Evolutionary conservation across 164 flowering plant genomes (phyloP).

Genomic region (Vitis labrusca): DNA sequence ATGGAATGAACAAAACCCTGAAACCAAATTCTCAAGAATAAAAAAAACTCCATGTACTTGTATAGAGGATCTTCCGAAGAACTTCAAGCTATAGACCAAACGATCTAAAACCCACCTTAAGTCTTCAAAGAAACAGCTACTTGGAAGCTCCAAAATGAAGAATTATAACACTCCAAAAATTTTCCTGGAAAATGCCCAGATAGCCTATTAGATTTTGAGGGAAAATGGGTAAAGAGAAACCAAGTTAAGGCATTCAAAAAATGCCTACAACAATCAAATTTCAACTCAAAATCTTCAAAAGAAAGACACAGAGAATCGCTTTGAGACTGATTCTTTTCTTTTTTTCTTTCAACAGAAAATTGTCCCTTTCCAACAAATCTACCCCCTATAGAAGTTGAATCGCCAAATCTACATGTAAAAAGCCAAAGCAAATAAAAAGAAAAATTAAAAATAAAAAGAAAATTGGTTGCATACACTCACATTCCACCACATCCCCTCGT

Average conservation of each 20-base stretch:
- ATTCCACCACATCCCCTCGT: too few species aligned
- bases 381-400: not conserved
- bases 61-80: too few species aligned
- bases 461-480: too few species aligned
- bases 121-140: not conserved
- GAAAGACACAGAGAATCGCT: slow-evolving; percentile 25
- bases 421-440: too few species aligned
- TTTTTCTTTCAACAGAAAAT: not conserved
- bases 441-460: too few species aligned
- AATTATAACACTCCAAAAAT: not conserved
- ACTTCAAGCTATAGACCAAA: too few species aligned
- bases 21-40: not conserved
- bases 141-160: not conserved
- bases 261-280: slow-evolving; percentile 3
- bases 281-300: slow-evolving; percentile 10
- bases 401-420: not conserved
- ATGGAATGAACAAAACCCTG: too few species aligned
- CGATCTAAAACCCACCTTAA: too few species aligned
- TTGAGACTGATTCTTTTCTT: slow-evolving; percentile 7
- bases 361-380: not conserved
- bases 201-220: not conserved
- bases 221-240: not conserved
- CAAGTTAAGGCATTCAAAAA: not conserved
- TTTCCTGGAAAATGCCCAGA: not conserved
- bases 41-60: not conserved